Evolutionary conservation across 2,329 filamentous ascomycete genomes (phyloP).

Genomic region (Monosporascus sp.): DNA sequence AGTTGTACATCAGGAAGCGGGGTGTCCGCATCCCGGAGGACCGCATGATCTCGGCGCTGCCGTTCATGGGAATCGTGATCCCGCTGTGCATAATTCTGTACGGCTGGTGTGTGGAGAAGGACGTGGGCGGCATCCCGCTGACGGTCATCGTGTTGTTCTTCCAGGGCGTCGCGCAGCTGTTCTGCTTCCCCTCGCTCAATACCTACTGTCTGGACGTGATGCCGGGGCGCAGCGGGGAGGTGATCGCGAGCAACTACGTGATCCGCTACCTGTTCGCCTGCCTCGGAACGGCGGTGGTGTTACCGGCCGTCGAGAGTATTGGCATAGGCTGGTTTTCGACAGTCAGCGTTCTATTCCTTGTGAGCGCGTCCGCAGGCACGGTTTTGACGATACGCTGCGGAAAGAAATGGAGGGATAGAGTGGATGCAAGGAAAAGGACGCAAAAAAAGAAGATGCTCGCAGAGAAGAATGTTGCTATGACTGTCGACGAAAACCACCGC

Average conservation of each 20-base stretch:
- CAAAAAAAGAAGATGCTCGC: slow-evolving; percentile 34
- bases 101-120: slow-evolving; percentile 45
- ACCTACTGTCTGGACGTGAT: slow-evolving; percentile 82
- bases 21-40: slow-evolving; percentile 64
- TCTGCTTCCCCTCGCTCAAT: slow-evolving; percentile 71
- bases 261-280: slow-evolving; percentile 72
- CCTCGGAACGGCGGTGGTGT: slow-evolving; percentile 61
- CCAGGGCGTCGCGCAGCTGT: slow-evolving; percentile 68
- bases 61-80: slow-evolving; percentile 56
- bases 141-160: slow-evolving; percentile 70
- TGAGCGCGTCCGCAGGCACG: slow-evolving; percentile 38
- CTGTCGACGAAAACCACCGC: slow-evolving; percentile 6
- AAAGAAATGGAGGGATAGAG: slow-evolving; percentile 32
- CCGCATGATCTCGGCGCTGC: slow-evolving; percentile 54
- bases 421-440: slow-evolving; percentile 24
- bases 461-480: slow-evolving; percentile 35
- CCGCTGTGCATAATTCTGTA: slow-evolving; percentile 63
- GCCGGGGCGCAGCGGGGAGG: slow-evolving; percentile 64
- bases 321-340: slow-evolving; percentile 81
- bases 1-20: slow-evolving; percentile 33
- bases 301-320: slow-evolving; percentile 68
- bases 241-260: slow-evolving; percentile 77
- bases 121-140: slow-evolving; percentile 48
- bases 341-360: slow-evolving; percentile 55
- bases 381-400: slow-evolving; percentile 43